Conservation (phyloP, 2,329 filamentous ascomycete genomes). For the Aspergillus fumigatus region DNA sequence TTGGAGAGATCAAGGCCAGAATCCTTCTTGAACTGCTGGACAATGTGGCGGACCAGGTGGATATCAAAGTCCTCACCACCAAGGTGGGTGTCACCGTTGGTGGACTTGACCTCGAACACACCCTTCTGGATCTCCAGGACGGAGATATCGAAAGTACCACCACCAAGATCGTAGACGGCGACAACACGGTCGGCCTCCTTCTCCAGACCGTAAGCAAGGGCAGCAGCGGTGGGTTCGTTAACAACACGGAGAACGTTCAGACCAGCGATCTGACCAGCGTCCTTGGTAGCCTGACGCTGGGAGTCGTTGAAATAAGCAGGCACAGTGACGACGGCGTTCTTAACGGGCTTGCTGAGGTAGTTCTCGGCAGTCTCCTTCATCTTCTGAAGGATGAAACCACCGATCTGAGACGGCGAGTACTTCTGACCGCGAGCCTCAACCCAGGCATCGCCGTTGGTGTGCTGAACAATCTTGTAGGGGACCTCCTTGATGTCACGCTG, state of each 20-base stretch:
- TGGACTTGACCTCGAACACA: conserved; percentile 98
- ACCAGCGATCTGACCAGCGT: conserved; percentile 92
- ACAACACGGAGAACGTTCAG: conserved; percentile 96
- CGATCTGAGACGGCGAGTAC: conserved; percentile 97
- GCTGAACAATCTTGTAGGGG: conserved; percentile 97
- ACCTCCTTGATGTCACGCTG: conserved; percentile 97
- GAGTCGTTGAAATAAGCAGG: conserved; percentile 99
- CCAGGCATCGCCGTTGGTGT: conserved; percentile 95
- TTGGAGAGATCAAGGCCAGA: conserved; percentile 81
- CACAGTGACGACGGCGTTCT: conserved; percentile 96
- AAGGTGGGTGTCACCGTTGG: conserved; percentile 96
- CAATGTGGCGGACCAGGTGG: conserved; percentile 84
- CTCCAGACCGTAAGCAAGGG: conserved; percentile 92
- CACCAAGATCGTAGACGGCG: conserved; percentile 95
- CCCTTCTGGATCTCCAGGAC: conserved; percentile 96
- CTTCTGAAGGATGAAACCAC: conserved; percentile 93
- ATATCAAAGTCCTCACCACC: conserved; percentile 99
- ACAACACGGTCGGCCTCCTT: conserved; percentile 87
- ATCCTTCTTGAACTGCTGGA: conserved; percentile 95
- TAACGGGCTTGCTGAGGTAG: conserved; percentile 82
- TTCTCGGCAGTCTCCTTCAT: conserved; percentile 99
- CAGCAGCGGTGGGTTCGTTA: conserved; percentile 95
- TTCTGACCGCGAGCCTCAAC: conserved; percentile 88
- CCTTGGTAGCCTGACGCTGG: conserved; percentile 96
- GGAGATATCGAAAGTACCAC: conserved; percentile 99